These are phyloP conservation scores for Coniochaeta pulveracea DNA, from an alignment of 2,329 filamentous ascomycete genomes.

Conservation along the genomic window DNA sequence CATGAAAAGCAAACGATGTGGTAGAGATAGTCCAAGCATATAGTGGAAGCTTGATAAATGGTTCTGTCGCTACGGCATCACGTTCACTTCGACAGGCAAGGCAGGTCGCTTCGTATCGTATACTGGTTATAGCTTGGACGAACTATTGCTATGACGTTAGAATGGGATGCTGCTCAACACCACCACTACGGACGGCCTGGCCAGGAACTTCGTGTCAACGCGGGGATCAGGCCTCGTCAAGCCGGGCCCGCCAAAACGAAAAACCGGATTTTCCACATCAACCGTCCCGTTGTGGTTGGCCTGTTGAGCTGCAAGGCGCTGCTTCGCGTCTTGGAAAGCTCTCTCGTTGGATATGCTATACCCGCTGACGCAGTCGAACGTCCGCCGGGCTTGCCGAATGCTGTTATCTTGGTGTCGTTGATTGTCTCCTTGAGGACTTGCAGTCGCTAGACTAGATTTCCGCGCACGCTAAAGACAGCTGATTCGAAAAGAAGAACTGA, in stretches of 20 bases:
- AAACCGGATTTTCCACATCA: constrained; percentile 1
- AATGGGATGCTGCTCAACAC: no score
- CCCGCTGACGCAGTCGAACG: neutral
- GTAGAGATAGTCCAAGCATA: no score
- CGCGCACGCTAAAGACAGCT: neutral
- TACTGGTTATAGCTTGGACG: no score
- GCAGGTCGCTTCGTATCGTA: no score
- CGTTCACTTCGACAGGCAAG: no score
- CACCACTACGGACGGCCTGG: no score
- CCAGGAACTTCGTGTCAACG: no score
- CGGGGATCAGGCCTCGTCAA: constrained; percentile 1
- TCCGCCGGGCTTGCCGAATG: neutral
- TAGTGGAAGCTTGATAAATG: no score
- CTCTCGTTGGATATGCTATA: constrained; percentile 1
- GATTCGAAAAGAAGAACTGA: no score
- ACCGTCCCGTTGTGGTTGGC: neutral
- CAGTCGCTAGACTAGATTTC: neutral
- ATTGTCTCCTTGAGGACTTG: neutral
- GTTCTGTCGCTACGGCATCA: no score
- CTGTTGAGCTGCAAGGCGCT: constrained; percentile 1
- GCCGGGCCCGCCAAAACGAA: constrained; percentile 3
- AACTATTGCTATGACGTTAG: no score
- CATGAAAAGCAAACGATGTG: no score
- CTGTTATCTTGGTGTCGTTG: neutral
- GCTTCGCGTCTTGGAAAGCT: neutral